phyloP scores from a whole-genome alignment of 768 basidiomycete genomes.

The Russula lepida region DNA sequence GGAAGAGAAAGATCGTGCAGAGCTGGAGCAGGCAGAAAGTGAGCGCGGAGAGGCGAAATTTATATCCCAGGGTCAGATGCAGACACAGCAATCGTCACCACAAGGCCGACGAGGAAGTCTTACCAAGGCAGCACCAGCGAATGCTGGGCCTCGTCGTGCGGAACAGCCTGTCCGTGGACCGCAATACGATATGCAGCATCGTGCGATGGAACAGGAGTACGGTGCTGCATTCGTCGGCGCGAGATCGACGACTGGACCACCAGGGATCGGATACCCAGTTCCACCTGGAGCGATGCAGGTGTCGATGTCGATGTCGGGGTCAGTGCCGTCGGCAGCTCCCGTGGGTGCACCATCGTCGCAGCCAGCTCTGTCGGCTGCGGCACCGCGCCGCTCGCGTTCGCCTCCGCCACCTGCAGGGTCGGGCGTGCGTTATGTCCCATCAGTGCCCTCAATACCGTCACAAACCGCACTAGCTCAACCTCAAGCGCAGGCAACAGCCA shows the following conservation, averaged over 20 bases:
- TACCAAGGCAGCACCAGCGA: constrained; percentile 51
- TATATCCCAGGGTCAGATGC: background rate
- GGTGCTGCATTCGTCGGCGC: constrained; percentile 26
- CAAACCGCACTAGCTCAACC: background rate
- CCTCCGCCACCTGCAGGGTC: constrained; percentile 4
- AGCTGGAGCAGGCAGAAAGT: constrained; percentile 26
- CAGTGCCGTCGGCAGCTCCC: constrained; percentile 32
- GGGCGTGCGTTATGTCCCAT: background rate
- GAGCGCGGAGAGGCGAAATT: constrained; percentile 39
- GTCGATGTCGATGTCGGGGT: background rate
- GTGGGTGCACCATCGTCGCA: constrained; percentile 24
- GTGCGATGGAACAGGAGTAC: constrained; percentile 88
- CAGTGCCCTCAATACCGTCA: background rate
- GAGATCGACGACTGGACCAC: background rate
- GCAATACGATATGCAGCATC: constrained; percentile 91
- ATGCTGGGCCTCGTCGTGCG: constrained; percentile 47
- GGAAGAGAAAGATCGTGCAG: constrained; percentile 33
- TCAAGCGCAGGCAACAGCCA: background rate
- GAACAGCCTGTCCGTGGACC: constrained; percentile 86
- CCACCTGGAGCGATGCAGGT: constrained; percentile 27
- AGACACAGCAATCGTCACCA: constrained; percentile 34
- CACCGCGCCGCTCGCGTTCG: constrained; percentile 25
- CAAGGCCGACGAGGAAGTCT: constrained; percentile 43
- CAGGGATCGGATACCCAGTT: constrained; percentile 25
- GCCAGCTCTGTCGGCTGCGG: constrained; percentile 23